Conservation (phyloP, 1,139 yeast species). For the Meyerozyma athensensis region DNA sequence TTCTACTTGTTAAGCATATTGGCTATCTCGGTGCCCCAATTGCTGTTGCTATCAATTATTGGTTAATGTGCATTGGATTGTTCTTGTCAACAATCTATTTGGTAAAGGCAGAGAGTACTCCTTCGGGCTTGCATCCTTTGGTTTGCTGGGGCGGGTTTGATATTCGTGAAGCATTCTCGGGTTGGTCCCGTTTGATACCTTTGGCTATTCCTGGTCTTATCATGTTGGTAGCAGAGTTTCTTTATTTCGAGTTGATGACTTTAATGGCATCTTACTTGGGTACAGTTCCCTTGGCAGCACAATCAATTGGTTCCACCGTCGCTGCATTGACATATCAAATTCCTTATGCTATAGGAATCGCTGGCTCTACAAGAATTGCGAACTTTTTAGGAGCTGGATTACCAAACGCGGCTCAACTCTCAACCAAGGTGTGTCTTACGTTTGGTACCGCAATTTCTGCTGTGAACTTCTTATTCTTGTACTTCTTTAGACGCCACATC, state of each 20-base stretch:
- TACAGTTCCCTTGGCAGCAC: slow-evolving; percentile 52
- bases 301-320: slow-evolving; percentile 53
- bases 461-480: slow-evolving; percentile 37
- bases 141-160: slow-evolving; percentile 37
- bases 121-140: slow-evolving; percentile 38
- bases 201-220: slow-evolving; percentile 54
- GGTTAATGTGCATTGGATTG: slow-evolving; percentile 51
- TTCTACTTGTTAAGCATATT: slow-evolving; percentile 34
- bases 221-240: slow-evolving; percentile 57
- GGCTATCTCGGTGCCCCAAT: slow-evolving; percentile 56
- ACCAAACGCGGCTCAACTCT: slow-evolving; percentile 38
- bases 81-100: slow-evolving; percentile 34
- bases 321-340: slow-evolving; percentile 49
- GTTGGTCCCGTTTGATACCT: slow-evolving; percentile 44
- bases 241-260: slow-evolving; percentile 55
- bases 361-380: slow-evolving; percentile 56
- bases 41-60: slow-evolving; percentile 53
- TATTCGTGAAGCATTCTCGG: slow-evolving; percentile 29
- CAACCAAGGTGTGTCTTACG: slow-evolving; percentile 42
- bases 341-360: slow-evolving; percentile 59
- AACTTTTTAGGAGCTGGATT: slow-evolving; percentile 55
- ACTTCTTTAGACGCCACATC: slow-evolving; percentile 26
- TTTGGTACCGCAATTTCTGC: slow-evolving; percentile 41
- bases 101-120: slow-evolving; percentile 36
- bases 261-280: slow-evolving; percentile 53